These are phyloP conservation scores for Haplosporangium sp. DNA, from an alignment of 371 early-diverging fungal genomes.

Conservation along the genomic window DNA sequence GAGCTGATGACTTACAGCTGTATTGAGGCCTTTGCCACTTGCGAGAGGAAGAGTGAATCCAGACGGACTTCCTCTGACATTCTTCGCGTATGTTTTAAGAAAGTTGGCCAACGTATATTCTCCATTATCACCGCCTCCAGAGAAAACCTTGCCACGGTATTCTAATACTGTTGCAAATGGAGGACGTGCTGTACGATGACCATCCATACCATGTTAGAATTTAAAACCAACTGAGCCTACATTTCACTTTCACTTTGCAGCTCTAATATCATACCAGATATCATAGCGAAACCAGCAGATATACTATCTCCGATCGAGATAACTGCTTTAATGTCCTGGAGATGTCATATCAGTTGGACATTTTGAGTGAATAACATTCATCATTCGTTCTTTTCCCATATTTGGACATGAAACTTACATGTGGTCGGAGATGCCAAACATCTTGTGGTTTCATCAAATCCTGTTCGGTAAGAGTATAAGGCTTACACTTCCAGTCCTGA, in stretches of 20 bases:
- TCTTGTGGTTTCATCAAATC: conserved; percentile 53
- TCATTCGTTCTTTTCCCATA: neutral
- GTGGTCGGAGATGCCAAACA: conserved; percentile 67
- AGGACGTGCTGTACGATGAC: conserved; percentile 50
- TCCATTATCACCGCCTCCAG: conserved; percentile 68
- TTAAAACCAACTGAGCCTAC: no score
- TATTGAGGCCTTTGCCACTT: conserved; percentile 68
- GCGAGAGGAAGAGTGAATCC: conserved; percentile 69
- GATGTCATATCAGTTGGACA: neutral
- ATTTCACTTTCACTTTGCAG: neutral
- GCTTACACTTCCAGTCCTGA: conserved; percentile 61
- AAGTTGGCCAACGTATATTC: conserved; percentile 72
- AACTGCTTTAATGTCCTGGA: conserved; percentile 69
- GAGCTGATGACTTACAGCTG: conserved; percentile 64
- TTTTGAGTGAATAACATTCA: no score
- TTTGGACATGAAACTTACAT: conserved; percentile 53
- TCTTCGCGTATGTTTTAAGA: conserved; percentile 58
- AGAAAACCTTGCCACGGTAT: conserved; percentile 75
- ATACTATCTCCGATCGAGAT: conserved; percentile 78
- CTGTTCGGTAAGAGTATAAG: conserved; percentile 59
- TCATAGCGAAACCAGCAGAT: conserved; percentile 73
- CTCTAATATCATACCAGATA: conserved; percentile 38
- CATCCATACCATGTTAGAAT: neutral
- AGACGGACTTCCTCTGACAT: conserved; percentile 62
- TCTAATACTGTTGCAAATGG: conserved; percentile 67